Conservation (phyloP, 2,329 filamentous ascomycete genomes). For the Cordyceps farinosa region DNA sequence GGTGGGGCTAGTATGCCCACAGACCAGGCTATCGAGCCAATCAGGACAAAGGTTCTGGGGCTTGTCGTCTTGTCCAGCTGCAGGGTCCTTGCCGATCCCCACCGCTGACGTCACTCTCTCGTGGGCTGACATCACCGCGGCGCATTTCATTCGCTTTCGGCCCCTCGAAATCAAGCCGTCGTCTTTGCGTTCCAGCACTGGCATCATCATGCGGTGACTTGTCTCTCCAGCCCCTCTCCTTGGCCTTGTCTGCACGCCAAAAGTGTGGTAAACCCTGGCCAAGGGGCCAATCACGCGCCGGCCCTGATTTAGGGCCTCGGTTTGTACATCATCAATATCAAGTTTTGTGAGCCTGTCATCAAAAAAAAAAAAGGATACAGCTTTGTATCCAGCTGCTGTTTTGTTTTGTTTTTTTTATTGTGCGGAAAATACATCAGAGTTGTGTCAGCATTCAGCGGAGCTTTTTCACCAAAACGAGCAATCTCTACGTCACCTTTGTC, state of each 20-base stretch:
- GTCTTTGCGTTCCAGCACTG: background rate
- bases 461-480: background rate
- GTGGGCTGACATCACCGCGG: slow-evolving; percentile 26
- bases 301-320: background rate
- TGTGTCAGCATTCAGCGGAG: slow-evolving; percentile 10
- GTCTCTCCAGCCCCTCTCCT: slow-evolving; percentile 7
- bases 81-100: slow-evolving; percentile 18
- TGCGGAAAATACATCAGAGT: background rate
- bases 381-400: background rate
- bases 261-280: background rate
- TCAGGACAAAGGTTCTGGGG: slow-evolving; percentile 15
- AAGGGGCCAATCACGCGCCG: background rate
- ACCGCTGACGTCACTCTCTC: slow-evolving; percentile 28
- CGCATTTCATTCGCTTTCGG: slow-evolving; percentile 12
- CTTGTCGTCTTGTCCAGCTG: slow-evolving; percentile 4
- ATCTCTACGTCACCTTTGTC: background rate
- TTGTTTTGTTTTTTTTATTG: background rate
- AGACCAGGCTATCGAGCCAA: slow-evolving; percentile 15
- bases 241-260: background rate
- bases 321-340: slow-evolving; percentile 6
- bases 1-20: background rate
- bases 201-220: slow-evolving; percentile 15
- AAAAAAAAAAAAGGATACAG: background rate
- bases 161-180: background rate
- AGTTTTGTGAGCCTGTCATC: background rate